Percentiles rank a stretch among this genome's conserved stretches.
Evolutionary conservation across 2,329 filamentous ascomycete species (phyloP).

Genomic region (Immersiporthe knoxdaviesiana): DNA sequence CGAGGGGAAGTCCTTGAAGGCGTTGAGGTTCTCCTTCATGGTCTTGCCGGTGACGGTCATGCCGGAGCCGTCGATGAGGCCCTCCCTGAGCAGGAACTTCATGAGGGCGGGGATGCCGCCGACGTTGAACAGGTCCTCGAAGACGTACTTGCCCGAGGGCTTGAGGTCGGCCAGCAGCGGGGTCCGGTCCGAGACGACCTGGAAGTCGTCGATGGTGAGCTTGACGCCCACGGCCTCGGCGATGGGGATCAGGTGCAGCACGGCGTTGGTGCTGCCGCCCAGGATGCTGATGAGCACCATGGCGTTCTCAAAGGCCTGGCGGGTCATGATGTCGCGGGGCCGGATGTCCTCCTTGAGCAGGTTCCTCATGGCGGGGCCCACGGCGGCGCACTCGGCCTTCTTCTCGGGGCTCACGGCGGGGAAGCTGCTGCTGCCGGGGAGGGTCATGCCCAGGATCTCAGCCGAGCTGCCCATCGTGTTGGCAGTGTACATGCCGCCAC

Average conservation of each 20-base stretch:
- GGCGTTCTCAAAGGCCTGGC: slow-evolving; percentile 81
- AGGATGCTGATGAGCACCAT: slow-evolving; percentile 84
- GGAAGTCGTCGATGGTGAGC: slow-evolving; percentile 85
- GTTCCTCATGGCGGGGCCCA: slow-evolving; percentile 75
- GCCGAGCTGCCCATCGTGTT: slow-evolving; percentile 79
- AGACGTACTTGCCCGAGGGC: slow-evolving; percentile 85
- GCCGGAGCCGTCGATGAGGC: slow-evolving; percentile 77
- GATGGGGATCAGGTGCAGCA: slow-evolving; percentile 82
- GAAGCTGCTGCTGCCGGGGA: slow-evolving; percentile 81
- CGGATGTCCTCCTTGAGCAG: slow-evolving; percentile 77
- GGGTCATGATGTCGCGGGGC: slow-evolving; percentile 77
- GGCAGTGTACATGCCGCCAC: slow-evolving; percentile 83
- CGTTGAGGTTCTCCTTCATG: slow-evolving; percentile 79
- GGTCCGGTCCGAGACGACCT: slow-evolving; percentile 75
- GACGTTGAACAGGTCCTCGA: slow-evolving; percentile 82
- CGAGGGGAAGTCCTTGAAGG: slow-evolving; percentile 72
- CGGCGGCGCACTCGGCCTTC: slow-evolving; percentile 70
- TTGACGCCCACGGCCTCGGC: slow-evolving; percentile 81
- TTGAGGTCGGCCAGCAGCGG: slow-evolving; percentile 83
- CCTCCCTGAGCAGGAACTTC: slow-evolving; percentile 83
- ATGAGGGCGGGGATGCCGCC: slow-evolving; percentile 86
- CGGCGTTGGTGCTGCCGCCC: slow-evolving; percentile 83
- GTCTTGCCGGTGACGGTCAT: slow-evolving; percentile 90
- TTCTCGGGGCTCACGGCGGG: slow-evolving; percentile 76
- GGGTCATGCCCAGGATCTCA: slow-evolving; percentile 74